Conservation (phyloP, 139 green algal species). For the Chlorella sp. region DNA sequence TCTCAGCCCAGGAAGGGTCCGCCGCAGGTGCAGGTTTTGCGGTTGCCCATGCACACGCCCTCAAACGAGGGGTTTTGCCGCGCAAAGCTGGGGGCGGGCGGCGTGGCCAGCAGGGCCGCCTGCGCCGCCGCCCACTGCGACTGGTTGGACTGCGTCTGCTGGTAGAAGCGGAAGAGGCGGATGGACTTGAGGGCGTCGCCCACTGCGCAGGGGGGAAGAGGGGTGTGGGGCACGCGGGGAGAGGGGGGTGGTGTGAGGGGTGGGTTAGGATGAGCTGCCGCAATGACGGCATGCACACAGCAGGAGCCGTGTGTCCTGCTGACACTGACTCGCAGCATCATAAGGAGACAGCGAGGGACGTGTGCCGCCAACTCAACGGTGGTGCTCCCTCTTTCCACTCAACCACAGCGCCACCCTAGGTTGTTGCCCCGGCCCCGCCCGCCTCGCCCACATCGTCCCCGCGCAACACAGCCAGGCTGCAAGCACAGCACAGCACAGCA, state of each 20-base stretch:
- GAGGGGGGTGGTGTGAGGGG: background rate
- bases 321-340: too few relatives aligned
- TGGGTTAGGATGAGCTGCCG: background rate
- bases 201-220: background rate
- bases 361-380: too few relatives aligned
- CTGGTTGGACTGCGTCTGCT: constrained; percentile 56
- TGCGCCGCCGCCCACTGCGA: constrained; percentile 66
- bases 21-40: constrained; percentile 84
- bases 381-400: too few relatives aligned
- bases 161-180: constrained; percentile 84
- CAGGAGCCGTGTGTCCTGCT: background rate
- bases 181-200: constrained; percentile 90
- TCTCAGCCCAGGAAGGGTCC: constrained; percentile 83
- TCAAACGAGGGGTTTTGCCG: constrained; percentile 80
- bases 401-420: too few relatives aligned
- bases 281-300: background rate
- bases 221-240: background rate
- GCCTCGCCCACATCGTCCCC: background rate
- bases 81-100: constrained; percentile 77
- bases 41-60: constrained; percentile 94
- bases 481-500: background rate
- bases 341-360: too few relatives aligned
- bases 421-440: too few relatives aligned
- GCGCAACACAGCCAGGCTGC: background rate
- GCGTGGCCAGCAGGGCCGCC: constrained; percentile 64